A percentile compares a stretch with the other conserved stretches of the same genome.
phyloP scores from a whole-genome alignment of 257 asterid species.

The Salvia miltiorrhiza region DNA sequence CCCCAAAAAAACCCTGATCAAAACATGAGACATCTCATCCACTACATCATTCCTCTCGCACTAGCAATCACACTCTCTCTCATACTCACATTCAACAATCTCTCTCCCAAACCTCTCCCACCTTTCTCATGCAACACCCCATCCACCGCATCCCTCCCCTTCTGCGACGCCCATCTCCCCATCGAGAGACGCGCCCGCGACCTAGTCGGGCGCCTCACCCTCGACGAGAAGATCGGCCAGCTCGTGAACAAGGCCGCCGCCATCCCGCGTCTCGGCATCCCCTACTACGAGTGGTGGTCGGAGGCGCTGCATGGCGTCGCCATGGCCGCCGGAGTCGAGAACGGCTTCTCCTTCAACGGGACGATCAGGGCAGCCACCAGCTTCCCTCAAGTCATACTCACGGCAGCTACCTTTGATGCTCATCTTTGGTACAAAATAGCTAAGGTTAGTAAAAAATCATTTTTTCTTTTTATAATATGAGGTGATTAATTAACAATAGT shows the following conservation, averaged over 20 bases:
- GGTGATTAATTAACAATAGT: too few species aligned
- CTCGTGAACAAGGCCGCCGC: slow-evolving; percentile 48
- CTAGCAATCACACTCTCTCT: background rate
- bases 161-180: slow-evolving; percentile 37
- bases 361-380: slow-evolving; percentile 44
- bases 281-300: slow-evolving; percentile 65
- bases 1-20: background rate
- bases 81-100: background rate
- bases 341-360: slow-evolving; percentile 41
- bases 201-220: slow-evolving; percentile 37
- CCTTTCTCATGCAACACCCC: slow-evolving; percentile 47
- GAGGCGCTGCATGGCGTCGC: slow-evolving; percentile 64
- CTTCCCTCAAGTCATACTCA: slow-evolving; percentile 72
- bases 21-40: slow-evolving; percentile 14
- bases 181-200: slow-evolving; percentile 32
- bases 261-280: slow-evolving; percentile 44
- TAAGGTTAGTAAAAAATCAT: slow-evolving; percentile 29
- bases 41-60: slow-evolving; percentile 11
- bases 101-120: slow-evolving; percentile 29
- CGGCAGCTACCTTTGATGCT: slow-evolving; percentile 66
- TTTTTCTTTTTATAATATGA: background rate
- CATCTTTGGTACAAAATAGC: slow-evolving; percentile 68
- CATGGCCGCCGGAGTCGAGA: slow-evolving; percentile 33
- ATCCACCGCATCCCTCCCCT: slow-evolving; percentile 26
- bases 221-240: slow-evolving; percentile 51